Evolutionary conservation across 1,284 basidiomycete genomes (phyloP), one percentile per base, ranked within the genome.

Genomic region (Ustilago loliicola): DNA sequence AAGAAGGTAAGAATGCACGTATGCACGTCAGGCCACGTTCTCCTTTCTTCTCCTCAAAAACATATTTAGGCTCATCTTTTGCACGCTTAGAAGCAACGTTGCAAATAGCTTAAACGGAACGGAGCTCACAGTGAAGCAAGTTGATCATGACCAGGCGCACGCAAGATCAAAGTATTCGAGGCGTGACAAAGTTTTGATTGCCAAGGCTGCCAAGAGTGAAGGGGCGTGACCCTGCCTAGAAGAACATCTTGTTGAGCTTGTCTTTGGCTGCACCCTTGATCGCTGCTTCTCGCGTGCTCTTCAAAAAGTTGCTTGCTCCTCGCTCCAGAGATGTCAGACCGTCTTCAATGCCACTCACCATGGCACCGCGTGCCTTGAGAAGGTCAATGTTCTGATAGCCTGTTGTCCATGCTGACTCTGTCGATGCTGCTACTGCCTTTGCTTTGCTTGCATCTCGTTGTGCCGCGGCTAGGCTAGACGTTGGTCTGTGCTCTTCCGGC

Each of bases 261-360:
- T 79, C 79, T 59, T 77, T 77, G 36, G 80, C 81, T 1, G 80
- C 80, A 9, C 76, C 68, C 48, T 82, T 80, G 64, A 83, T 69
- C 2, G 81, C 81, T 13, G 76, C 70, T 60, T 83, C 79, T 36
- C 80, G 70, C 29, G 80, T 82, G 63, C 75, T 82, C 58, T 80
- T 81, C 42, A 80, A 51, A 53, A 83, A 82, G 66, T 79, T 66
- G 60, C 72, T 78, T 15, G 82, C 80, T 25, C 79, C 76, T 11
- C 67, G 66, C 47, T 83, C 82, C 27, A 83, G 58, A 27, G 69
- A 70, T 6, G 63, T 72, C 48, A 83, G 53, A 19, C 82, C 79
- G 19, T 83, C 79, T 40, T 81, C 82, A 47, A 83, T 71, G 40
- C 76, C 76, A 38, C 65, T 78, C 71, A 80, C 70, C 78, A 77